Evolutionary conservation across 2,329 filamentous ascomycete species (phyloP), one percentile per base, ranked within the genome.

Genomic region (Talaromyces sp.): DNA sequence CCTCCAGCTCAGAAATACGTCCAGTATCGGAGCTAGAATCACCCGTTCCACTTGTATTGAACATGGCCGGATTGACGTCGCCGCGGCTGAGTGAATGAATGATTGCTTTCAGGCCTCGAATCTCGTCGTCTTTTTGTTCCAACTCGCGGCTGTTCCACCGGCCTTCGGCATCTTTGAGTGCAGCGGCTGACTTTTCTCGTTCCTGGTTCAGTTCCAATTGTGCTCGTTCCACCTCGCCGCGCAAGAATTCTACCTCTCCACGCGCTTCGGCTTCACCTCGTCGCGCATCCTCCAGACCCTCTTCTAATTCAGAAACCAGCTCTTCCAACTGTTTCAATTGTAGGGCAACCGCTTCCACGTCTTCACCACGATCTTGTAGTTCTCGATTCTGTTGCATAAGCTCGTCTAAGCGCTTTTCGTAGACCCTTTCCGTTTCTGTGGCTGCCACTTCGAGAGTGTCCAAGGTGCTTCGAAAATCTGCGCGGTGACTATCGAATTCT

Each of bases 301-400:
- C 95, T 77, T 99, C 95, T 0, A 99, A 86, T 76, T 99, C 95
- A 71, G 96, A 94, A 2, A 99, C 95, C 39, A 98, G 85, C 75
- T 98, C 94, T 76, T 98, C 95, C 1, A 99, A 83, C 78, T 97
- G 93, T 80, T 97, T 97, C 63, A 99, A 84, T 78, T 99, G 95
- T 68, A 85, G 85, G 7, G 95, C 93, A 22, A 99, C 93, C 31
- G 88, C 90, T 71, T 97, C 92, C 8, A 99, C 93, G 74, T 99
- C 95, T 66, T 96, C 88, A 47, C 89, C 90, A 52, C 91, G 86
- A 50, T 93, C 90, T 69, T 94, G 90, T 3, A 95, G 81, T 65
- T 97, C 93, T 62, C 89, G 87, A 33, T 97, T 84, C 72, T 98
- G 93, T 66, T 89, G 86, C 78, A 95, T 86, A 47, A 99, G 79